These are phyloP conservation scores for Rhizopus arrhizus DNA, from an alignment of 371 early-diverging fungal species.

Conservation along the genomic window DNA sequence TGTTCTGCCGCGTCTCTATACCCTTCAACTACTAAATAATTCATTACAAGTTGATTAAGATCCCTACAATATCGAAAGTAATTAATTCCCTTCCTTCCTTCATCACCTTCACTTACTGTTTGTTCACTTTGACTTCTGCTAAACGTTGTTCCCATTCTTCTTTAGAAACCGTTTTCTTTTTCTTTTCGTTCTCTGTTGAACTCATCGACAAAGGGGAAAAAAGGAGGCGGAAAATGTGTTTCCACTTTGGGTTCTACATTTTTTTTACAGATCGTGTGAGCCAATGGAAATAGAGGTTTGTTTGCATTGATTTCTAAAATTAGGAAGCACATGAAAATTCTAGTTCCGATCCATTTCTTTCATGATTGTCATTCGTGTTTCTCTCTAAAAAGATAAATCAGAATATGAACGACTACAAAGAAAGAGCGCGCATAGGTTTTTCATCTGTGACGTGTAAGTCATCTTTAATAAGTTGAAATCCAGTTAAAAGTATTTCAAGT, in stretches of 20 bases:
- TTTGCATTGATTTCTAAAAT: too few species aligned
- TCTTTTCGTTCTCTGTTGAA: conserved; percentile 1
- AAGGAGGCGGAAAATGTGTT: conserved; percentile 20
- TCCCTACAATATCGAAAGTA: conserved; percentile 52
- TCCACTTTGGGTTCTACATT: conserved; percentile 1
- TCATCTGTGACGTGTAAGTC: too few species aligned
- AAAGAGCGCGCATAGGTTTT: too few species aligned
- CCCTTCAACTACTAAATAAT: conserved; percentile 96
- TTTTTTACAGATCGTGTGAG: neutral
- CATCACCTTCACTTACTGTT: conserved; percentile 54
- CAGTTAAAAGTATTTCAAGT: too few species aligned
- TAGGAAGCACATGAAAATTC: too few species aligned
- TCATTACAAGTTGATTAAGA: conserved; percentile 95
- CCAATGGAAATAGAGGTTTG: too few species aligned
- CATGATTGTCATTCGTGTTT: too few species aligned
- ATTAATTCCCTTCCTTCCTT: neutral
- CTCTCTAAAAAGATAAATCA: too few species aligned
- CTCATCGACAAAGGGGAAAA: conserved; percentile 12
- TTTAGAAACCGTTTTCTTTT: conserved; percentile 53
- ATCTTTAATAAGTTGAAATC: too few species aligned
- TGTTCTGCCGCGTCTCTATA: conserved; percentile 97
- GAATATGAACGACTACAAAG: too few species aligned
- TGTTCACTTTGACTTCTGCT: conserved; percentile 63
- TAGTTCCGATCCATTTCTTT: too few species aligned
- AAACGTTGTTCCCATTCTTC: conserved; percentile 68